Base-by-base conservation (phyloP, 2,329 filamentous ascomycete species). In the Hypomyces rosellus region DNA sequence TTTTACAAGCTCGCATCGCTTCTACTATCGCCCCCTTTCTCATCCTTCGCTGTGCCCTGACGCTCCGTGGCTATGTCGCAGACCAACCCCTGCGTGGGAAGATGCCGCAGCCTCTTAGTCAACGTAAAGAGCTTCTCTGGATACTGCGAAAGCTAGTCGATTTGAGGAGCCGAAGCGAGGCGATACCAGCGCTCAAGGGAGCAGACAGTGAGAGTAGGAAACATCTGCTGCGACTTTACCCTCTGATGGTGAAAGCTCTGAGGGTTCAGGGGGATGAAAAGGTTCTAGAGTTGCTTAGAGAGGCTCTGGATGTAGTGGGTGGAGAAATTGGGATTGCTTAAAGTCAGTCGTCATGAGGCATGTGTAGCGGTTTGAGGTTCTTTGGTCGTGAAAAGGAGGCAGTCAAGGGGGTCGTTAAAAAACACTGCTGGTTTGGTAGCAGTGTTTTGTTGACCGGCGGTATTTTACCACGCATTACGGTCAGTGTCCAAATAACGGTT, bases 21-120 rank as follows among this genome's bases (percentile, higher is more conserved):
- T 79, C 83, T 62, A 86, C 86, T 3, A 81, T 85, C 1, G 85
- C 88, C 0, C 89, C 89, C 0, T 92, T 89, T 60, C 76, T 97
- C 3, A 85, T 97, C 41, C 73, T 96, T 2, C 84, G 93, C 3
- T 83, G 87, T 12, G 89, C 88, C 0, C 74, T 96, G 14, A 84
- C 88, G 0, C 70, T 97, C n/a, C 84, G 89, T 50, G 77, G 85
- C 1, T 97, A 95, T 63, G 84, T 95, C 42, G 88, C 90, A 4
- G 93, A 99, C 65, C 92, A 96, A 63, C 91, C 92, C 1, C 74
- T 99, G 16, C 79, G 93, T 13, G 91, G 93, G 0, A 80, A 84
- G 45, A 93, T 95, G 83, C 93, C 93, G 4, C 88, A 93, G 64
- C 92, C 92, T 1, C 74, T 89, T 5, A 85, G 82, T 8, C 88